A percentile compares a stretch with the other conserved stretches of the same genome.
These are phyloP conservation scores for Harringtonia lauricola DNA, from an alignment of 2,329 filamentous ascomycete genomes.

Conservation along the genomic window DNA sequence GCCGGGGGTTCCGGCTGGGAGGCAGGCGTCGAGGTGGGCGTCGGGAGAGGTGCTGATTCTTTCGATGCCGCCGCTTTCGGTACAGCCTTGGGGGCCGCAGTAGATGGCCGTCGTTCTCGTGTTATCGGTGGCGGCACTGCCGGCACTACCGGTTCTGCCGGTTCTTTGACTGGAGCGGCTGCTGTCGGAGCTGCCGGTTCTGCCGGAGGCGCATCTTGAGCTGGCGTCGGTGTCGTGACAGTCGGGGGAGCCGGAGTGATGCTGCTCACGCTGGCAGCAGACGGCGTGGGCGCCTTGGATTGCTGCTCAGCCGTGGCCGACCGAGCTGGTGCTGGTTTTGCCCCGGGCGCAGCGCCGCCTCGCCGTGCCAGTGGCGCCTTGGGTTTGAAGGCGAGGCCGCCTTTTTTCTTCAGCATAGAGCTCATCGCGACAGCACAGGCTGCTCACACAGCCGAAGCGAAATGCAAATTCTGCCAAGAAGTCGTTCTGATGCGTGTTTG, in stretches of 20 bases:
- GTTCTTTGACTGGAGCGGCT: no score
- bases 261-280: no score
- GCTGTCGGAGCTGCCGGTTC: no score
- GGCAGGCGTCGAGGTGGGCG: not conserved
- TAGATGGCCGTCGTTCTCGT: not conserved
- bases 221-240: not conserved
- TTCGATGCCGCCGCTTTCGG: not conserved
- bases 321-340: not conserved
- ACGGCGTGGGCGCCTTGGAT: not conserved
- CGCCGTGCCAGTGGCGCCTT: conserved; percentile 47
- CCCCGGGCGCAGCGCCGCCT: conserved; percentile 25
- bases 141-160: not conserved
- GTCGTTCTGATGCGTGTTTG: no score
- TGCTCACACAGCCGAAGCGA: no score
- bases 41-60: not conserved
- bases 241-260: not conserved
- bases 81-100: not conserved
- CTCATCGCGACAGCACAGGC: conserved; percentile 7
- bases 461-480: no score
- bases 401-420: conserved; percentile 55
- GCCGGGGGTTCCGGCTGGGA: not conserved
- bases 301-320: no score
- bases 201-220: no score
- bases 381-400: conserved; percentile 55
- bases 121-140: not conserved